Evolutionary conservation across 306 rosid species (phyloP), one percentile per base, ranked within the genome.

Genomic region (Lathyrus tuberosus): DNA sequence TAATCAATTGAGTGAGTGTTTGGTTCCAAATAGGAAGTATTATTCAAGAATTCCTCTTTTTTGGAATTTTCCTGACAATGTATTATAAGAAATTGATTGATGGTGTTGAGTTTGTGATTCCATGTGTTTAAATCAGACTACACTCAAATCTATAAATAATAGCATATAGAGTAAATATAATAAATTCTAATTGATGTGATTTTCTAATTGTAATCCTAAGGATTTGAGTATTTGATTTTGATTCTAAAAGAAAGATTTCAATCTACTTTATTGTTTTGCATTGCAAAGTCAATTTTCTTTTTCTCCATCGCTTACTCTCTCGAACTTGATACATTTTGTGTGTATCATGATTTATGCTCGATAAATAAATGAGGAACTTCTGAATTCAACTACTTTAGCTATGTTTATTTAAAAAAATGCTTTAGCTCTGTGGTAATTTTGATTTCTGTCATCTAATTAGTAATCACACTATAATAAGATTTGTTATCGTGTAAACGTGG

Each of bases 241-340:
- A 49, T 49, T 49, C 26, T 49, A 49, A 49, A 4, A 71, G 69
- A 53, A 48, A 48, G 17, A 31, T 38, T 68, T 77, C 58, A 49
- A 31, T 35, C 69, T 56, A 56, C 24, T 40, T 47, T 8, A 8
- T 52, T 15, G 20, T 62, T 42, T 56, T 38, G 41, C 38, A 62
- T 65, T 78, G 49, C 10, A 17, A 13, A 22, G 31, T 13, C 43
- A 56, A 40, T 59, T 48, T 49, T 58, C 46, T 59, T 58, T 47
- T 17, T 59, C 26, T 38, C 49, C 8, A 61, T 61, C 10, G 3
- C 52, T 15, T 61, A 9, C 65, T 56, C 26, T 53, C 16, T 46
- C 7, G 20, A 62, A 61, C 53, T 11, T 47, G 71, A 46, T 56
- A 38, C n/a, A 47, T 58, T 59, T 57, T 33, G 46, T 47, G 47